These are phyloP conservation scores for Fistulinella cinereoalba DNA, from an alignment of 1,284 basidiomycete species.

Conservation along the genomic window DNA sequence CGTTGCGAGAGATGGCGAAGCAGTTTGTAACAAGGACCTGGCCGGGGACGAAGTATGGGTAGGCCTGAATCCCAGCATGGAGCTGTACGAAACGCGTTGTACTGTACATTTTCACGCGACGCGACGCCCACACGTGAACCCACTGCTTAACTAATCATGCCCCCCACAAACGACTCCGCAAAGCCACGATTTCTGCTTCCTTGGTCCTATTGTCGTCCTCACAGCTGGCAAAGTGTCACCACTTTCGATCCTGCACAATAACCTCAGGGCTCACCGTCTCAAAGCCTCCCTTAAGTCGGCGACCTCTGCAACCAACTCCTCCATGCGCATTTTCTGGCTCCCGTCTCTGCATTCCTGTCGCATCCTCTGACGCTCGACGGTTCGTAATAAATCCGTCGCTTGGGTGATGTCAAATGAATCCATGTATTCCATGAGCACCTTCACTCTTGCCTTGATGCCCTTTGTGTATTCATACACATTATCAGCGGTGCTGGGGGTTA, in stretches of 20 bases:
- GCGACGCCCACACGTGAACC: constrained; percentile 28
- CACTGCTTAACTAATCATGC: constrained; percentile 25
- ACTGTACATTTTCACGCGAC: no score
- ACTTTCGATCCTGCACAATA: background rate
- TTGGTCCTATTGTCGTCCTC: constrained; percentile 4
- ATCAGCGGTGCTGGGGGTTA: constrained; percentile 27
- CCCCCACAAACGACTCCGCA: background rate
- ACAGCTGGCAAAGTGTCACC: constrained; percentile 2
- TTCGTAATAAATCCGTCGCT: constrained; percentile 15
- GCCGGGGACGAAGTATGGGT: constrained; percentile 32
- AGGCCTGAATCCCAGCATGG: constrained; percentile 33
- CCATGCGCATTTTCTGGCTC: constrained; percentile 24
- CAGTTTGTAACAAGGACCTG: constrained; percentile 15
- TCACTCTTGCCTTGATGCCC: constrained; percentile 26
- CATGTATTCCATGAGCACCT: constrained; percentile 27
- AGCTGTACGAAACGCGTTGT: no score
- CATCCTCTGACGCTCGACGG: constrained; percentile 22
- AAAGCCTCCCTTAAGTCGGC: constrained; percentile 13
- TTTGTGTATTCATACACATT: constrained; percentile 26
- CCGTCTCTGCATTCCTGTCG: constrained; percentile 25
- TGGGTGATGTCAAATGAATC: constrained; percentile 24
- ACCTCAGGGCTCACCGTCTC: constrained; percentile 14
- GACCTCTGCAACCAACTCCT: constrained; percentile 21
- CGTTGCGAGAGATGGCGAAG: no score
- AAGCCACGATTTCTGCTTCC: constrained; percentile 4